Evolutionary conservation across 2,329 filamentous ascomycete species (phyloP).

Genomic region (Juglanconis oblonga): DNA sequence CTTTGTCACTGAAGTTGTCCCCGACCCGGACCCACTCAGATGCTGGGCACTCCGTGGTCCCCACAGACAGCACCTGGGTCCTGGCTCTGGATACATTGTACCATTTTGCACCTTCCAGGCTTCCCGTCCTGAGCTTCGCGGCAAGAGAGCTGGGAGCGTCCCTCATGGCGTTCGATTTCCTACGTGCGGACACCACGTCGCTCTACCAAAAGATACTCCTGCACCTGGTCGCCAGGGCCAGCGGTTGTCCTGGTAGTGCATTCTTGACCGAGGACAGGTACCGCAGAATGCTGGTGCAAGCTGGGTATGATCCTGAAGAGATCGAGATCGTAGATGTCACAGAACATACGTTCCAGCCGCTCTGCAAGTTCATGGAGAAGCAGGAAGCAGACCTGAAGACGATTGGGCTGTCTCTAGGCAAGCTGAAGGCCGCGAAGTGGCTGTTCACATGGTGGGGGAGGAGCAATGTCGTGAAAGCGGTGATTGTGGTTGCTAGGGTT

Average conservation of each 20-base stretch:
- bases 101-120: background rate
- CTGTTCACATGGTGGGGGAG: background rate
- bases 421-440: background rate
- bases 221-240: background rate
- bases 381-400: background rate
- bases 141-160: background rate
- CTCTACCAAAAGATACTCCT: background rate
- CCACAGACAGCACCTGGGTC: background rate
- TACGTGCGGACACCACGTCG: background rate
- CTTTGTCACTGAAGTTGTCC: background rate
- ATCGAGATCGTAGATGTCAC: background rate
- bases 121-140: background rate
- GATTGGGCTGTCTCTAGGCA: background rate
- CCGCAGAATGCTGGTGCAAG: background rate
- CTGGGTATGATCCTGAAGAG: background rate
- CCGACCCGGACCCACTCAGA: no score
- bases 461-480: background rate
- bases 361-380: background rate
- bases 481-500: background rate
- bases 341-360: background rate
- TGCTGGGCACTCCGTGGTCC: no score
- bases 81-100: background rate
- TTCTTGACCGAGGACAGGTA: background rate
- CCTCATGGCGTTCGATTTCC: background rate
- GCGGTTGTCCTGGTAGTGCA: background rate